Conservation (phyloP, 2,329 filamentous ascomycete species). For the Meredithiella fracta region DNA sequence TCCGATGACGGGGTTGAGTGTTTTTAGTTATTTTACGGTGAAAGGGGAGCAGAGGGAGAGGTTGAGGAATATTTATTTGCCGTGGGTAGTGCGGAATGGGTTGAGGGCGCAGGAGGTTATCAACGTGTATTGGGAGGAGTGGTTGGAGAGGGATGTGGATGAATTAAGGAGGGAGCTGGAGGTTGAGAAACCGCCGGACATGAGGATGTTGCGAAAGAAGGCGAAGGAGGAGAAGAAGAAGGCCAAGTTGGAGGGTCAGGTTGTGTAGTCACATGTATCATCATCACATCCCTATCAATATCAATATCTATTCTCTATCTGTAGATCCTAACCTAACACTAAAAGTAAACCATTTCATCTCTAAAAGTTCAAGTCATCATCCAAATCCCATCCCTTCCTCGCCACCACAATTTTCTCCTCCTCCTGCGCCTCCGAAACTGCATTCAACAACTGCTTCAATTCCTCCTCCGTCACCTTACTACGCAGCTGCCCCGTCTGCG, state of each 20-base stretch:
- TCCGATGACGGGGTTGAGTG: slow-evolving; percentile 83
- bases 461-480: slow-evolving; percentile 82
- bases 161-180: slow-evolving; percentile 58
- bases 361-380: slow-evolving; percentile 55
- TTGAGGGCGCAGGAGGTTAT: slow-evolving; percentile 62
- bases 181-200: slow-evolving; percentile 76
- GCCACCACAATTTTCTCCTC: slow-evolving; percentile 77
- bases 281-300: background rate
- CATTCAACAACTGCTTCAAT: slow-evolving; percentile 77
- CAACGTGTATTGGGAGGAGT: slow-evolving; percentile 96
- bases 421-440: slow-evolving; percentile 62
- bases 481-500: slow-evolving; percentile 70
- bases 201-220: slow-evolving; percentile 58
- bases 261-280: background rate
- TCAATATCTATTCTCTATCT: background rate
- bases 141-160: slow-evolving; percentile 67
- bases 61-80: slow-evolving; percentile 62
- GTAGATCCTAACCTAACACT: background rate
- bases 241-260: slow-evolving; percentile 17
- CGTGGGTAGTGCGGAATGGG: slow-evolving; percentile 83
- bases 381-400: slow-evolving; percentile 71
- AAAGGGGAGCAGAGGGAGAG: slow-evolving; percentile 63
- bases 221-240: slow-evolving; percentile 48
- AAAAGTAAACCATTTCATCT: slow-evolving; percentile 14
- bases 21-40: slow-evolving; percentile 72